phyloP scores from a whole-genome alignment of 768 basidiomycete genomes.

The Gyrodon lividus region DNA sequence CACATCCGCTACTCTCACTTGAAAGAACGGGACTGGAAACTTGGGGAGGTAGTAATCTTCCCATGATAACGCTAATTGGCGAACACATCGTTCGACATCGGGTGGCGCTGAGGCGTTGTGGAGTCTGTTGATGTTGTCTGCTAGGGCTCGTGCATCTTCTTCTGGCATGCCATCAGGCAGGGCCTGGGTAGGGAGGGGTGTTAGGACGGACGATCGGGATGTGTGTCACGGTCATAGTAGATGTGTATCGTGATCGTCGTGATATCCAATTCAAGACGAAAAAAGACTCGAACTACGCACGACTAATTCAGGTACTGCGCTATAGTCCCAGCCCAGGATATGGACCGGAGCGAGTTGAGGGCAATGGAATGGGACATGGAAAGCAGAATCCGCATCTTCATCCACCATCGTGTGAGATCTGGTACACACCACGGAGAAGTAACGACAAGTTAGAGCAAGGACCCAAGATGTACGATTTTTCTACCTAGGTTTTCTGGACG shows the following conservation, averaged over 20 bases:
- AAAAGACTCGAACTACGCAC: slow-evolving; percentile 18
- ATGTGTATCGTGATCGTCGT: neutral
- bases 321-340: slow-evolving; percentile 29
- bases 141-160: slow-evolving; percentile 23
- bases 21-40: slow-evolving; percentile 31
- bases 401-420: slow-evolving; percentile 17
- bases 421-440: neutral
- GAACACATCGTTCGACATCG: slow-evolving; percentile 23
- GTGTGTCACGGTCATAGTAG: no score
- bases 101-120: slow-evolving; percentile 15
- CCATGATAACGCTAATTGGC: slow-evolving; percentile 29
- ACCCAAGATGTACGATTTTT: neutral
- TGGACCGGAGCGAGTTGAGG: slow-evolving; percentile 28
- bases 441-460: neutral
- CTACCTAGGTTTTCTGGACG: neutral
- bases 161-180: slow-evolving; percentile 21
- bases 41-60: slow-evolving; percentile 33
- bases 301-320: slow-evolving; percentile 24
- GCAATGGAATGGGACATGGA: slow-evolving; percentile 30
- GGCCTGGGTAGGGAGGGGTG: slow-evolving; percentile 6
- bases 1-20: slow-evolving; percentile 33
- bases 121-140: slow-evolving; percentile 13
- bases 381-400: slow-evolving; percentile 17
- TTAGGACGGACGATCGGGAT: no score
- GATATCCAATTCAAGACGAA: neutral